Conservation (phyloP, 257 asterid species). For the Echites panduratus region DNA sequence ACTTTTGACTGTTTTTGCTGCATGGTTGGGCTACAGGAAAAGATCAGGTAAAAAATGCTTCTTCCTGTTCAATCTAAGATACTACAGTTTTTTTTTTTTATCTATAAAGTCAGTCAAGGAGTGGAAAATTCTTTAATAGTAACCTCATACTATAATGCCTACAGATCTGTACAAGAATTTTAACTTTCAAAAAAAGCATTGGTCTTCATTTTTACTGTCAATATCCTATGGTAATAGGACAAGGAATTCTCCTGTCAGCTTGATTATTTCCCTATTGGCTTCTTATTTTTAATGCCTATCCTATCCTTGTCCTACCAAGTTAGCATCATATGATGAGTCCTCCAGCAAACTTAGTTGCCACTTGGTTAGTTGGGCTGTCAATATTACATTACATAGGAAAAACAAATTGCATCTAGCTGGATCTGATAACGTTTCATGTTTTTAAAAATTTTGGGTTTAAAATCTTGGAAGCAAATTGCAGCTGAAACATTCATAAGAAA, state of each 20-base stretch:
- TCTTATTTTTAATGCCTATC: conserved; percentile 7
- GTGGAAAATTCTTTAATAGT: conserved; percentile 9
- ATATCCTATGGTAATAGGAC: not conserved
- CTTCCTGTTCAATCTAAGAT: not conserved
- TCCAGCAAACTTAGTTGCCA: not conserved
- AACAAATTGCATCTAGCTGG: not conserved
- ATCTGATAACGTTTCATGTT: too few relatives aligned
- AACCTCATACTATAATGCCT: too few relatives aligned
- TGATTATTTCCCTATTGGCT: conserved; percentile 1
- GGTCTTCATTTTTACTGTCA: too few relatives aligned
- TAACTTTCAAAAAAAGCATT: too few relatives aligned
- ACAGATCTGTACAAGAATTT: too few relatives aligned
- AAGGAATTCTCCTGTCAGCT: conserved; percentile 1
- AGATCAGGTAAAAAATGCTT: not conserved
- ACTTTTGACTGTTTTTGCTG: too few relatives aligned
- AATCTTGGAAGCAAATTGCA: not conserved
- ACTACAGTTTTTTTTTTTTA: not conserved
- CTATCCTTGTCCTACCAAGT: not conserved
- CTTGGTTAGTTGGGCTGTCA: conserved; percentile 13
- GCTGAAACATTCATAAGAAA: not conserved
- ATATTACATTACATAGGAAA: not conserved
- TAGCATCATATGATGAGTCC: not conserved
- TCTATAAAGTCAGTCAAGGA: conserved; percentile 7
- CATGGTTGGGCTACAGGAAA: not conserved
- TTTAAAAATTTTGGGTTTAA: not conserved